These are phyloP conservation scores for Pulveroboletus sp. DNA, from an alignment of 768 basidiomycete species.

Conservation along the genomic window DNA sequence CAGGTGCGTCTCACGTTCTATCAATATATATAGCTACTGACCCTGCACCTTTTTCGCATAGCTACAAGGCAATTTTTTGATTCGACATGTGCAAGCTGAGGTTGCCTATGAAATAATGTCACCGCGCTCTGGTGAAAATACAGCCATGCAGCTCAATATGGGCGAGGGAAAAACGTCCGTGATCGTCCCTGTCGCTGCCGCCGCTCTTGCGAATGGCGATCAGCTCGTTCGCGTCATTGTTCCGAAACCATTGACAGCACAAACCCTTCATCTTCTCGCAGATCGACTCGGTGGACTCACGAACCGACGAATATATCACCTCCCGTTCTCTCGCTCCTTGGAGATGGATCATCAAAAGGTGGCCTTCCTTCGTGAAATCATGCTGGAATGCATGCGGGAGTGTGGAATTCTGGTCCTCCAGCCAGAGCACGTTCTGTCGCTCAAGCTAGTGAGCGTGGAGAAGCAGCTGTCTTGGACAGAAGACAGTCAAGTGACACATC, in stretches of 20 bases:
- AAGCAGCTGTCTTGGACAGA: conserved; percentile 16
- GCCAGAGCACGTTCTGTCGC: conserved; percentile 52
- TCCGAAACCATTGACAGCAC: conserved; percentile 39
- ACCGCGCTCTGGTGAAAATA: conserved; percentile 34
- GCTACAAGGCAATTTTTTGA: conserved; percentile 45
- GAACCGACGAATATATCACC: conserved; percentile 42
- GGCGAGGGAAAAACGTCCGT: conserved; percentile 51
- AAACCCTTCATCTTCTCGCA: conserved; percentile 46
- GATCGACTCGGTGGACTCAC: conserved; percentile 39
- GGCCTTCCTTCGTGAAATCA: conserved; percentile 26
- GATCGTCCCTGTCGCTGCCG: conserved; percentile 42
- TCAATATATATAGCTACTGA: neutral
- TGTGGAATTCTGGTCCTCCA: conserved; percentile 44
- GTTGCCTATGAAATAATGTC: conserved; percentile 46
- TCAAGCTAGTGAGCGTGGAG: conserved; percentile 42
- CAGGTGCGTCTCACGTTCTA: neutral
- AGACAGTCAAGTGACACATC: conserved; percentile 8
- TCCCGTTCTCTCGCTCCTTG: conserved; percentile 45
- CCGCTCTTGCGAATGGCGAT: conserved; percentile 39
- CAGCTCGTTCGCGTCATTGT: conserved; percentile 45
- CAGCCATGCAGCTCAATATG: conserved; percentile 51
- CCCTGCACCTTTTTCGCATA: conserved; percentile 12
- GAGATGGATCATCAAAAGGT: conserved; percentile 8
- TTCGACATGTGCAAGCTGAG: conserved; percentile 40
- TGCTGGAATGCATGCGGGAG: conserved; percentile 33